Evolutionary conservation across 2,329 filamentous ascomycete species (phyloP).

Genomic region (Aspergillus oerlinghausenensis): DNA sequence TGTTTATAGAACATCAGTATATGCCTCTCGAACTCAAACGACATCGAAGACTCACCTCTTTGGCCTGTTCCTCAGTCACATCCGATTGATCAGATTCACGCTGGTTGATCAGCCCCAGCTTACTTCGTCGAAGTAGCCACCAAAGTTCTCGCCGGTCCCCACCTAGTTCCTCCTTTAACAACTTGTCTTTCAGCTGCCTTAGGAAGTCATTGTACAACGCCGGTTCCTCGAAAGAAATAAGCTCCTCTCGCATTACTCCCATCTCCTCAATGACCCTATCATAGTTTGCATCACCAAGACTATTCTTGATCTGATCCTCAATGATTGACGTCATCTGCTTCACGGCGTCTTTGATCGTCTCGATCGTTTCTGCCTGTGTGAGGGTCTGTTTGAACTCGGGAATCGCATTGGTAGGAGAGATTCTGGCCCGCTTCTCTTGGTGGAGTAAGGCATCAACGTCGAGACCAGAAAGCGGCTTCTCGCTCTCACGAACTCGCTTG

Average conservation of each 20-base stretch:
- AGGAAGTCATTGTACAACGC: constrained; percentile 72
- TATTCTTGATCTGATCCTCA: constrained; percentile 62
- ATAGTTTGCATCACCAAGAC: constrained; percentile 72
- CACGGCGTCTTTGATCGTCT: constrained; percentile 61
- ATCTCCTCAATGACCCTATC: constrained; percentile 70
- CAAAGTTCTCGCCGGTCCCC: constrained; percentile 80
- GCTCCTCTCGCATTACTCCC: constrained; percentile 70
- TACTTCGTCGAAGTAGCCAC: constrained; percentile 64
- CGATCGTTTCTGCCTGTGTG: constrained; percentile 54
- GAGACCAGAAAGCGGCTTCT: constrained; percentile 84
- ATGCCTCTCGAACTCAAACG: not conserved
- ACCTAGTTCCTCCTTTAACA: constrained; percentile 65
- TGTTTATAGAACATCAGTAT: not conserved
- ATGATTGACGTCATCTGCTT: constrained; percentile 73
- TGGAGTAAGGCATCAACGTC: constrained; percentile 79
- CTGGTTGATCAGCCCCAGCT: constrained; percentile 68
- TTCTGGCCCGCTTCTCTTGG: constrained; percentile 48
- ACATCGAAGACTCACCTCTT: constrained; percentile 38
- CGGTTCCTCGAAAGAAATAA: constrained; percentile 71
- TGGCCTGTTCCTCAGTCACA: constrained; percentile 67
- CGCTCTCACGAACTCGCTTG: constrained; percentile 60
- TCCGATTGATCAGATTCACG: constrained; percentile 59
- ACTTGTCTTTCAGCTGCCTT: constrained; percentile 63
- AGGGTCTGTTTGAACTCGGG: constrained; percentile 86
- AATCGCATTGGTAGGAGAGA: constrained; percentile 69